Percentiles rank a stretch among this genome's conserved stretches.
These are phyloP conservation scores for Sarcodon aspratus DNA, from an alignment of 768 basidiomycete genomes.

Conservation along the genomic window DNA sequence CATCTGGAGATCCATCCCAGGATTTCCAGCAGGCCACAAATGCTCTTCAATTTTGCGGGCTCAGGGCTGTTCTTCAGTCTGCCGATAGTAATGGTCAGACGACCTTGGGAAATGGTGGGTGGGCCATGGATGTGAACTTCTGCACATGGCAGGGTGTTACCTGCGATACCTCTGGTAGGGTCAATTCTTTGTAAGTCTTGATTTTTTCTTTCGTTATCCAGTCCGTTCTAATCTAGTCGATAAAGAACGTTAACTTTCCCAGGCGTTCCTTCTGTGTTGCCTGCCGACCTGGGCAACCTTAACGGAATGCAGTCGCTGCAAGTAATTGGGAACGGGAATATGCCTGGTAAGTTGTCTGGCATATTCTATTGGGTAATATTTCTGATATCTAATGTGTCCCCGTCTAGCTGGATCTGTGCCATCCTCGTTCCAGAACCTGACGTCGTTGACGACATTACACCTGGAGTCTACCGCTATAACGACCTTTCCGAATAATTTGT, in stretches of 20 bases:
- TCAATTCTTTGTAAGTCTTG: slow-evolving; percentile 28
- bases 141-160: slow-evolving; percentile 36
- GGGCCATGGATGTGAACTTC: slow-evolving; percentile 32
- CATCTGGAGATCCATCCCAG: slow-evolving; percentile 22
- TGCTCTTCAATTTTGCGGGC: slow-evolving; percentile 36
- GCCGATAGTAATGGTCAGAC: slow-evolving; percentile 25
- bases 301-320: slow-evolving; percentile 24
- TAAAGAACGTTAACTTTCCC: slow-evolving; percentile 30
- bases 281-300: slow-evolving; percentile 28
- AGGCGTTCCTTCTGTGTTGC: slow-evolving; percentile 32
- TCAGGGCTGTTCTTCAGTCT: slow-evolving; percentile 30
- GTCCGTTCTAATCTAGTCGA: neutral
- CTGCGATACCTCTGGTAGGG: slow-evolving; percentile 28
- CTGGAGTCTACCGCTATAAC: slow-evolving; percentile 29
- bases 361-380: neutral
- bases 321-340: slow-evolving; percentile 27
- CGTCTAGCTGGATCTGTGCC: slow-evolving; percentile 30
- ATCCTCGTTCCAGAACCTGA: slow-evolving; percentile 23
- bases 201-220: neutral
- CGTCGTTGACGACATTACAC: slow-evolving; percentile 25
- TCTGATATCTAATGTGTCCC: neutral
- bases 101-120: slow-evolving; percentile 27
- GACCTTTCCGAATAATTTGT: slow-evolving; percentile 21
- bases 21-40: slow-evolving; percentile 20
- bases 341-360: slow-evolving; percentile 24